Evolutionary conservation across 1,284 basidiomycete genomes (phyloP), one percentile per base, ranked within the genome.

Genomic region (Malassezia caprae): DNA sequence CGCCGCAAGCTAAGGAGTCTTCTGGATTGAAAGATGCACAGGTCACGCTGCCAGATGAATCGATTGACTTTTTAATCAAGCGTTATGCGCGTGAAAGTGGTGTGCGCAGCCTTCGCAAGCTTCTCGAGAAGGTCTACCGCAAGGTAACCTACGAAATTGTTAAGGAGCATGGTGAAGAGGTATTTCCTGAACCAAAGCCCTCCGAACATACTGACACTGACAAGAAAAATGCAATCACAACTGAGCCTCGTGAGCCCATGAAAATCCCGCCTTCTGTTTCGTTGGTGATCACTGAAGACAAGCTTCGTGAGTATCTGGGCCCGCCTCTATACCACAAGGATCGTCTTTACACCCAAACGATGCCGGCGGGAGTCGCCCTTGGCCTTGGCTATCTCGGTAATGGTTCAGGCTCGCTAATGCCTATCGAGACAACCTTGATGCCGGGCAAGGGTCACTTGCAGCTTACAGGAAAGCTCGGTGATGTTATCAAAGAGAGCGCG

Each of bases 41-140:
- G 49, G 63, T 74, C 30, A 46, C 46, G 43, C 51, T 74, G 32
- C 67, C 72, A 1, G 71, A 74, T 52, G 62, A 62, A 51, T 84
- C 90, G 0, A 85, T 98, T 50, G 90, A 94, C 67, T 79, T 84
- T 30, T 80, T 98, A 52, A 96, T 99, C 78, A 87, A 90, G 73
- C 94, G 90, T 75, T 96, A 98, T 77, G 93, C 89, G 70, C 83
- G 93, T 37, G 93, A 99, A 78, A 93, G 88, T 69, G 94, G 94
- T 31, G 72, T 74, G 17, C 70, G 72, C 48, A 63, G 66, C 2
- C 56, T 74, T 44, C 64, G 71, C 41, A 74, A 74, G 62, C 53
- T 73, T 23, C 47, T 56, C n/a, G 45, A 48, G n/a, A 76, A 94
- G 89, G 91, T 98, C 55, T 98, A 93, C 77, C 84, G 94, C 62